These are phyloP conservation scores for Neurospora discreta DNA, from an alignment of 495 filamentous ascomycete species.

Conservation along the genomic window DNA sequence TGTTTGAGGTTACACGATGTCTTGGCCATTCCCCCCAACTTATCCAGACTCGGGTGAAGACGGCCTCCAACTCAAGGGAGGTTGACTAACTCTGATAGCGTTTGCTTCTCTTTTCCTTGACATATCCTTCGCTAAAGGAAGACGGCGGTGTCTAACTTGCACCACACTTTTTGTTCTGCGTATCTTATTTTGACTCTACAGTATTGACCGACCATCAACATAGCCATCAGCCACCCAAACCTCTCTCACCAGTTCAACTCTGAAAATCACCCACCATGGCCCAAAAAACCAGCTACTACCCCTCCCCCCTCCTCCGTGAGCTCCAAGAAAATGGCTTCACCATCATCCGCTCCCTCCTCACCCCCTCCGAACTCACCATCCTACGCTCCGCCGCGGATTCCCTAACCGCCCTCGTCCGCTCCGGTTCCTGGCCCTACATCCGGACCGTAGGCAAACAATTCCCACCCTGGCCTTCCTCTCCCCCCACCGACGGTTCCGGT, in stretches of 20 bases:
- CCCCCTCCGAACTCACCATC: conserved; percentile 10
- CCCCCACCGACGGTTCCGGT: conserved; percentile 34
- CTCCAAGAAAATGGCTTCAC: conserved; percentile 27
- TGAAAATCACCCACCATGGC: background rate
- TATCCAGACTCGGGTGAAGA: background rate
- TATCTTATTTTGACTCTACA: background rate
- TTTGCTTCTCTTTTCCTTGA: background rate
- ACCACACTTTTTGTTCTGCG: background rate
- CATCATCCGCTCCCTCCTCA: conserved; percentile 26
- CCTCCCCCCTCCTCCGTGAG: conserved; percentile 12
- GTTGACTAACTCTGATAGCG: background rate
- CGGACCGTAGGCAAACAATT: conserved; percentile 79
- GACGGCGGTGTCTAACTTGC: background rate
- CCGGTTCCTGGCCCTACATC: conserved; percentile 63
- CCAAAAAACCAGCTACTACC: background rate
- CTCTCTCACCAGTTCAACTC: background rate
- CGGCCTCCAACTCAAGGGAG: background rate
- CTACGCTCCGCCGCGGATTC: conserved; percentile 46
- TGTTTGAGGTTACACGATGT: background rate
- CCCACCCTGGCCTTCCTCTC: conserved; percentile 57
- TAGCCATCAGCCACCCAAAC: background rate
- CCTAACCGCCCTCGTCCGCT: conserved; percentile 44
- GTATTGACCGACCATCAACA: no score
- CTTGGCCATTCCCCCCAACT: background rate
- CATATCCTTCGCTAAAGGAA: background rate